phyloP scores from a whole-genome alignment of 345 rosid species.

The Moricandia moricandioides region DNA sequence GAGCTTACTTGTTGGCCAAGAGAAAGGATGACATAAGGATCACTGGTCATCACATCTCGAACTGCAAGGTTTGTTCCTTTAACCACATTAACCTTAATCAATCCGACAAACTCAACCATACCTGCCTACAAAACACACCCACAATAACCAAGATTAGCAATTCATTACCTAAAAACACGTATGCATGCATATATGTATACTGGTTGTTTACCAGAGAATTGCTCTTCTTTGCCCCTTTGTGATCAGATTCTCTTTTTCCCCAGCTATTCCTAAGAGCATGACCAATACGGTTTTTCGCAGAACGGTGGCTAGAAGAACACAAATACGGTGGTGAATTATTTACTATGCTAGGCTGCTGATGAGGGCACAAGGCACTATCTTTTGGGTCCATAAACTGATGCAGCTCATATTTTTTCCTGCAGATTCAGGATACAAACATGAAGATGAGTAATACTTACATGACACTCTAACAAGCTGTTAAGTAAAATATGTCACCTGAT shows the following conservation, averaged over 20 bases:
- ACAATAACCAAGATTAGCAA: constrained; percentile 4
- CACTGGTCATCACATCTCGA: constrained; percentile 85
- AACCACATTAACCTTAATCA: constrained; percentile 91
- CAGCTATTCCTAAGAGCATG: constrained; percentile 82
- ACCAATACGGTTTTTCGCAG: constrained; percentile 66
- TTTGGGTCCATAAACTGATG: constrained; percentile 52
- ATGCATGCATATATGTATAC: not conserved
- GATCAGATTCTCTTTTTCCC: constrained; percentile 73
- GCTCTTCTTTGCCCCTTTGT: constrained; percentile 64
- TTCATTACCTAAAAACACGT: not conserved
- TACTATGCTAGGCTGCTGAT: constrained; percentile 30
- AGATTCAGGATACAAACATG: constrained; percentile 14
- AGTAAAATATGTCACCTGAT: constrained; percentile 49
- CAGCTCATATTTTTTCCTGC: constrained; percentile 83
- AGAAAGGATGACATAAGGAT: constrained; percentile 86
- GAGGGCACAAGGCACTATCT: constrained; percentile 43
- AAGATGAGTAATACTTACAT: not conserved
- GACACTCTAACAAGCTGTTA: not conserved
- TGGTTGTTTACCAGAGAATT: constrained; percentile 55
- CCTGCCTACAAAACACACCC: constrained; percentile 63
- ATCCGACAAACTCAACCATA: constrained; percentile 95
- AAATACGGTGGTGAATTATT: constrained; percentile 37
- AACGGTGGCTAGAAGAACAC: constrained; percentile 21
- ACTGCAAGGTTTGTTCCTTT: constrained; percentile 92
- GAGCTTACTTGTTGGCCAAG: constrained; percentile 84